Evolutionary conservation across 1,139 yeast species (phyloP), one percentile per base, ranked within the genome.

Genomic region (Kodamaea ohmeri): DNA sequence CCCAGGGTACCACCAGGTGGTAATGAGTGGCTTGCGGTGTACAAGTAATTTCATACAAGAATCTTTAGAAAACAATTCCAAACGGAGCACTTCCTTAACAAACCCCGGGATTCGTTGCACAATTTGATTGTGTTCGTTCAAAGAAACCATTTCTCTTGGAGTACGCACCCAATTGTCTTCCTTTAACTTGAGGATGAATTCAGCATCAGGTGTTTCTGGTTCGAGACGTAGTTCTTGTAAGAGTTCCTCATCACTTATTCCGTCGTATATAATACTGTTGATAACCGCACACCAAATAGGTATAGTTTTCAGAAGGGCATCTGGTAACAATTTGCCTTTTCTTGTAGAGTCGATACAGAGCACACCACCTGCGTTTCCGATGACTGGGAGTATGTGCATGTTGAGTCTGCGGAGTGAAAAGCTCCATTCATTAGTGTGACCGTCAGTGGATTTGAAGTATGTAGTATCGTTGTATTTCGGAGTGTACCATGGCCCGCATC

Each of bases 241-340:
- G 11, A 50, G 40, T 4, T 37, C 46, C 4, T 37, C 45, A 9
- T 35, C 39, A 21, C 37, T 33, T 8, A 35, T 56, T 13, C 50
- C 66, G 3, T 56, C 76, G 42, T 69, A 70, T 51, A 78, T 58
- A 0, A 80, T 62, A 24, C 61, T 60, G 52, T 84, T 85, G 19
- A 88, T 44, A 5, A 87, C 92, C 0, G 92, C 85, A 60, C 95
- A 85, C 97, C 97, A 89, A 2, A 86, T 83, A 0, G 96, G 96
- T 1, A 88, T 68, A 0, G 96, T 88, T 50, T 88, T 89, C 51
- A 88, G 81, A 7, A 87, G 61, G 0, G 96, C 85, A 60, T 89
- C 97, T 0, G 97, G 96, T 59, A 88, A 79, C 24, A 76, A 61
- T 52, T 88, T 89, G 2, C 96, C 96, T 37, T 88, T 7, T 46